These are phyloP conservation scores for Pseudoneurospora amorphoporcata DNA, from an alignment of 495 filamentous ascomycete genomes.

Conservation along the genomic window DNA sequence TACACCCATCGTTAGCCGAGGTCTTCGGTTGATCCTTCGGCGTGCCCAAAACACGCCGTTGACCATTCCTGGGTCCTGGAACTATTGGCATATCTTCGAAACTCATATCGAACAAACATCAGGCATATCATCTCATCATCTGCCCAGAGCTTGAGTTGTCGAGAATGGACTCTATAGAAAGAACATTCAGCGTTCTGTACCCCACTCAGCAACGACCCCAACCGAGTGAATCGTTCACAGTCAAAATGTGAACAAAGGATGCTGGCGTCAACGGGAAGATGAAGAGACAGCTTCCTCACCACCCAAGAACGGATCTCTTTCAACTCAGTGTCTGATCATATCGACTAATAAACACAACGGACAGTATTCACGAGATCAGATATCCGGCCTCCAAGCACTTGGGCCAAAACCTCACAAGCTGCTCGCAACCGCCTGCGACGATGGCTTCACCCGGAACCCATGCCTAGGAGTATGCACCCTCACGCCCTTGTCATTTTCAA, in stretches of 20 bases:
- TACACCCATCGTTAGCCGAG: neutral
- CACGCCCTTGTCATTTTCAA: conserved; percentile 37
- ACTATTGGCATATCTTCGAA: neutral
- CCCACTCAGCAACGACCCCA: neutral
- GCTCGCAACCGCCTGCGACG: neutral
- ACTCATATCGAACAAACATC: neutral
- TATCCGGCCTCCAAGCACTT: neutral
- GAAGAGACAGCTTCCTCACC: neutral
- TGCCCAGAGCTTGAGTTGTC: neutral
- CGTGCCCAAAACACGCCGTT: neutral
- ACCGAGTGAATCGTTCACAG: neutral
- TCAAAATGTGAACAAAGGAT: neutral
- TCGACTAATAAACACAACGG: neutral
- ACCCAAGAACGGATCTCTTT: neutral
- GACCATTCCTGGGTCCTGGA: neutral
- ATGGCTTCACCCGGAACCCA: conserved; percentile 39
- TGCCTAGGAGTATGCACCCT: conserved; percentile 46
- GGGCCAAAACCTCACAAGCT: neutral
- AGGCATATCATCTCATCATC: neutral
- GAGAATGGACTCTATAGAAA: neutral
- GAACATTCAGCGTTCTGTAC: neutral
- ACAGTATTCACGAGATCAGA: neutral
- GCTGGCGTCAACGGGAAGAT: neutral
- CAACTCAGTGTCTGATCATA: neutral
- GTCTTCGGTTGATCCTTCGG: neutral